phyloP scores from a whole-genome alignment of 805 yeast genomes.

The Priceomyces castillae region DNA sequence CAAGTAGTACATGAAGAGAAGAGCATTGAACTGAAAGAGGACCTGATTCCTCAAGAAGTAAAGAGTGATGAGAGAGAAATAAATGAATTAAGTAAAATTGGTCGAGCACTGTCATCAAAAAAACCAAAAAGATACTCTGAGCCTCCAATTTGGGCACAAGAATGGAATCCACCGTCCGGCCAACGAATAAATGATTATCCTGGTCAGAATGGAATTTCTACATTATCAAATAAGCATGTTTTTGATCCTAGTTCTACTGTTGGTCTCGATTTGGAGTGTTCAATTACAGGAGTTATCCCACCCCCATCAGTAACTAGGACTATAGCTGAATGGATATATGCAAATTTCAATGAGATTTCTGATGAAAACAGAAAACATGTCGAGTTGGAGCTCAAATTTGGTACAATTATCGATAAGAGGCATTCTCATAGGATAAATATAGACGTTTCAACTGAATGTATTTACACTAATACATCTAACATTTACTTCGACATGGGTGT shows the following conservation, averaged over 20 bases:
- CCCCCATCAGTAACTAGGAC: constrained; percentile 78
- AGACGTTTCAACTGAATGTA: constrained; percentile 67
- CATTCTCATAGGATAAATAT: constrained; percentile 60
- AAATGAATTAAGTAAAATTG: constrained; percentile 27
- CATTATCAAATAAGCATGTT: constrained; percentile 24
- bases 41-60: not conserved
- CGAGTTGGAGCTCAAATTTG: constrained; percentile 75
- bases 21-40: not conserved
- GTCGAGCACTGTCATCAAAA: constrained; percentile 17
- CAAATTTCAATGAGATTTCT: constrained; percentile 66
- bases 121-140: constrained; percentile 62
- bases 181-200: not conserved
- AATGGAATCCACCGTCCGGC: constrained; percentile 51
- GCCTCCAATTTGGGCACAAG: constrained; percentile 84
- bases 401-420: constrained; percentile 62
- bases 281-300: constrained; percentile 73
- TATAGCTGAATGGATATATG: constrained; percentile 87
- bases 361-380: constrained; percentile 50
- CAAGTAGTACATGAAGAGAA: not conserved
- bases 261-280: constrained; percentile 42
- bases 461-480: constrained; percentile 53
- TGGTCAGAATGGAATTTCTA: constrained; percentile 2
- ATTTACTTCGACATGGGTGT: constrained; percentile 65
- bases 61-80: constrained; percentile 11
- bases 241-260: constrained; percentile 30